Evolutionary conservation across 495 filamentous ascomycete genomes (phyloP).

Genomic region (Lophium mytilinum): DNA sequence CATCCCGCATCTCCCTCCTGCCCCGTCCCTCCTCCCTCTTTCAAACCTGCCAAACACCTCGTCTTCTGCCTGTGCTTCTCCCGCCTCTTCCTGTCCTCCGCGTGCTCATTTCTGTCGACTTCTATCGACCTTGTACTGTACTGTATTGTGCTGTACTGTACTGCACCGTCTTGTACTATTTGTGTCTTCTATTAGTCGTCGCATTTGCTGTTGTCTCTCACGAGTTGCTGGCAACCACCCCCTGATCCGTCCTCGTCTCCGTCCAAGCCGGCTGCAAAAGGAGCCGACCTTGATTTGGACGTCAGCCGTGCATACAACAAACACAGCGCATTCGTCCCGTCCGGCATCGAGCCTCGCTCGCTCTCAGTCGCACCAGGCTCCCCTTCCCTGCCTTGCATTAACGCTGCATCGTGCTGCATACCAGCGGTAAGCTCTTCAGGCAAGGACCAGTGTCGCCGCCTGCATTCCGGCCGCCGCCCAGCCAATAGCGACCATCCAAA

Average conservation of each 20-base stretch:
- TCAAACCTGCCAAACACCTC: conserved; percentile 5
- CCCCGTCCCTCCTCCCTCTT: neutral
- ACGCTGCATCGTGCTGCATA: conserved; percentile 1
- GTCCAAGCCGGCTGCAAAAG: neutral
- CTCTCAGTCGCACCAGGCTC: neutral
- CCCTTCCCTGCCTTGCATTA: conserved; percentile 19
- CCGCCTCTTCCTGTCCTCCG: neutral
- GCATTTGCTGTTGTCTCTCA: neutral
- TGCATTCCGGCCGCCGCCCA: conserved; percentile 22
- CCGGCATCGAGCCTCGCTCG: conserved; percentile 22
- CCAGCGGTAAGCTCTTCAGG: conserved; percentile 18
- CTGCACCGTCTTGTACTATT: neutral
- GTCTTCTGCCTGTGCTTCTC: neutral
- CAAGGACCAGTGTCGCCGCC: conserved; percentile 18
- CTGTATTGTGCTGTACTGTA: neutral
- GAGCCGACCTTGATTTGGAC: neutral
- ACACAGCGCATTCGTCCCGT: neutral
- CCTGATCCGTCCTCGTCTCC: neutral
- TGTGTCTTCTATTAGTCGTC: neutral
- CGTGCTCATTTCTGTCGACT: neutral
- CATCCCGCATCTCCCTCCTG: neutral
- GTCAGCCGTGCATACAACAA: neutral
- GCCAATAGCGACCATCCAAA: conserved; percentile 11
- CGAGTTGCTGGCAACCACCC: neutral
- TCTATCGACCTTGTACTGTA: neutral